phyloP scores from a whole-genome alignment of 768 basidiomycete species.

The Boletus patriciae region DNA sequence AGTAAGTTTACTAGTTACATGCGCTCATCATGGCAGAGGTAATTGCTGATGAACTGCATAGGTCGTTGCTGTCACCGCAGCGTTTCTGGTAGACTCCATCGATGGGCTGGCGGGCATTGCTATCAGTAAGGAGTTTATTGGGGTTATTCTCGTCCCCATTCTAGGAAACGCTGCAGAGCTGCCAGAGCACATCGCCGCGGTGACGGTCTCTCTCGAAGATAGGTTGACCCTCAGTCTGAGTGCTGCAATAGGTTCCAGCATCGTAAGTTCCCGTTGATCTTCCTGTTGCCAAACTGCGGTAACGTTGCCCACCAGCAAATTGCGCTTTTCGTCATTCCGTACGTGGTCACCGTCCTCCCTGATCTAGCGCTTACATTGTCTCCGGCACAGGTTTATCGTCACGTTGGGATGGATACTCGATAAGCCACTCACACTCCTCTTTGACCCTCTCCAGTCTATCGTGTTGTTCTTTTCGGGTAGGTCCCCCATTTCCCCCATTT shows the following conservation, averaged over 20 bases:
- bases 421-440: conserved; percentile 76
- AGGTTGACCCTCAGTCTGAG: conserved; percentile 84
- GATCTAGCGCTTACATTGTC: neutral
- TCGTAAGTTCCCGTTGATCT: conserved; percentile 45
- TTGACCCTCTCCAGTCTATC: conserved; percentile 81
- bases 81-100: conserved; percentile 77
- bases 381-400: conserved; percentile 61
- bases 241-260: conserved; percentile 82
- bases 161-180: conserved; percentile 68
- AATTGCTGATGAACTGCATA: conserved; percentile 19
- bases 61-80: conserved; percentile 56
- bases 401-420: conserved; percentile 76
- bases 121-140: conserved; percentile 62
- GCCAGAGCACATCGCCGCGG: conserved; percentile 51
- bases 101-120: conserved; percentile 22
- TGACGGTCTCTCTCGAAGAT: conserved; percentile 86
- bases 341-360: conserved; percentile 16
- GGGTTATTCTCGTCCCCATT: conserved; percentile 73
- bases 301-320: conserved; percentile 53
- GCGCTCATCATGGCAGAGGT: neutral
- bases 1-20: conserved; percentile 39
- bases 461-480: conserved; percentile 18
- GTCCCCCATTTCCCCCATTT: conserved; percentile 4
- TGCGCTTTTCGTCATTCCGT: conserved; percentile 65
- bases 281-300: too few relatives aligned